Evolutionary conservation across 495 filamentous ascomycete species (phyloP).

Genomic region (Podospora pseudoanserina): DNA sequence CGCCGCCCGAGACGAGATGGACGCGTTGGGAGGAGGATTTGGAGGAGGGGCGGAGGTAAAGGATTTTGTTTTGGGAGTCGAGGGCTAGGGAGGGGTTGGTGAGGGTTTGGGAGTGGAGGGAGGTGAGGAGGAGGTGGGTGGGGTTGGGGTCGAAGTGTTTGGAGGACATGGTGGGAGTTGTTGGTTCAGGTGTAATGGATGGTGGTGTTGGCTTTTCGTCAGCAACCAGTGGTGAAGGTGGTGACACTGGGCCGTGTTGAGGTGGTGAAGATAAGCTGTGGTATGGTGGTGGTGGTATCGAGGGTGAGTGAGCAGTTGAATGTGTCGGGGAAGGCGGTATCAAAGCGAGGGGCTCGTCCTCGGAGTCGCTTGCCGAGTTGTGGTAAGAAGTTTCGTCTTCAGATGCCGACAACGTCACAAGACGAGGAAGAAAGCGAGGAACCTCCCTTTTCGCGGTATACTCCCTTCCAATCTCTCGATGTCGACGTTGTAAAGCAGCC

Average conservation of each 20-base stretch:
- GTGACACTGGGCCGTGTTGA: not conserved
- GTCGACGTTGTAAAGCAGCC: not conserved
- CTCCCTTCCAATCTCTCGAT: not conserved
- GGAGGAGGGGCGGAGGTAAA: slow-evolving; percentile 65
- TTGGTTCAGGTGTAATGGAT: not conserved
- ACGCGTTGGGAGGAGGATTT: slow-evolving; percentile 48
- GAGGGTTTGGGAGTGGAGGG: slow-evolving; percentile 71
- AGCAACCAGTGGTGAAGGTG: not conserved
- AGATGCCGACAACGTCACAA: not conserved
- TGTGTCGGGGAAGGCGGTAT: not conserved
- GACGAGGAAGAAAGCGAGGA: not conserved
- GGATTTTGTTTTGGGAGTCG: slow-evolving; percentile 77
- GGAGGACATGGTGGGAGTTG: slow-evolving; percentile 45
- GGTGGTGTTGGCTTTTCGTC: not conserved
- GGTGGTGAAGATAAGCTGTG: not conserved
- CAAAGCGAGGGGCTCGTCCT: not conserved
- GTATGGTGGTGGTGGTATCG: not conserved
- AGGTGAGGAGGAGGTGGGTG: slow-evolving; percentile 69
- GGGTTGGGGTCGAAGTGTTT: slow-evolving; percentile 96
- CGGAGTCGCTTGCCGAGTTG: not conserved
- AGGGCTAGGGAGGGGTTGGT: slow-evolving; percentile 83
- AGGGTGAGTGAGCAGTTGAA: not conserved
- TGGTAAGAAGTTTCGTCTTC: not conserved
- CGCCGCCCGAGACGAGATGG: slow-evolving; percentile 83
- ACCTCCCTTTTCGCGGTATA: not conserved